Percentiles rank a stretch among this genome's conserved stretches.
phyloP scores from a whole-genome alignment of 2,329 filamentous ascomycete genomes.

The Sclerotinia minor region DNA sequence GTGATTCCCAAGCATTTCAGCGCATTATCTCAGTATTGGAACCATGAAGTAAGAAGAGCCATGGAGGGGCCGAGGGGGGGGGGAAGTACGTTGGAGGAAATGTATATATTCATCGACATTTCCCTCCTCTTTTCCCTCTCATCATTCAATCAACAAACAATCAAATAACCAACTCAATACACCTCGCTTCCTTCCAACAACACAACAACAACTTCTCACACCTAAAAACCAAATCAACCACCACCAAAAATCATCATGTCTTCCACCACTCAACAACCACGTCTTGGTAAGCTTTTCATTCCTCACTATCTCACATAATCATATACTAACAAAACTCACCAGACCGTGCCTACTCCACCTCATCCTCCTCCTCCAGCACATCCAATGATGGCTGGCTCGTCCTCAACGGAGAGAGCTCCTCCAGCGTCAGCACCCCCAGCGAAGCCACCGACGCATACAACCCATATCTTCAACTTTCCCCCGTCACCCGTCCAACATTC shows the following conservation, averaged over 20 bases:
- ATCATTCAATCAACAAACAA: slow-evolving; percentile 16
- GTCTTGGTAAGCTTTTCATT: slow-evolving; percentile 17
- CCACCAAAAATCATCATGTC: slow-evolving; percentile 25
- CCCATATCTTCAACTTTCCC: slow-evolving; percentile 22
- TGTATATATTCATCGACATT: slow-evolving; percentile 18
- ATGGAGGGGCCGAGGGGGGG: background rate
- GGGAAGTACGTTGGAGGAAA: slow-evolving; percentile 1
- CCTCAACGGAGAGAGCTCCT: slow-evolving; percentile 6
- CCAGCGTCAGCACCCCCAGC: slow-evolving; percentile 11
- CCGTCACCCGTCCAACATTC: slow-evolving; percentile 16
- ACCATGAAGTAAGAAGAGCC: slow-evolving; percentile 12
- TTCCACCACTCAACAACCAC: slow-evolving; percentile 13
- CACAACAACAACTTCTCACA: background rate
- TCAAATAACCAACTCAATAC: background rate
- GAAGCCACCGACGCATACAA: background rate
- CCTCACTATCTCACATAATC: background rate
- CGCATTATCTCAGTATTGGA: too few relatives aligned
- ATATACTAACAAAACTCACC: slow-evolving; percentile 9
- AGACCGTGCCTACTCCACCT: slow-evolving; percentile 23
- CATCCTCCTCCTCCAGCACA: slow-evolving; percentile 6
- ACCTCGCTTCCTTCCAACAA: slow-evolving; percentile 1
- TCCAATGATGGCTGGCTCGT: slow-evolving; percentile 21
- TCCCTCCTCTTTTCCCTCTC: slow-evolving; percentile 14
- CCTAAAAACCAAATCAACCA: slow-evolving; percentile 9
- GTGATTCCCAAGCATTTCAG: slow-evolving; percentile 12